Conservation (phyloP, 1,284 basidiomycete species). For the Puccinia horiana region DNA sequence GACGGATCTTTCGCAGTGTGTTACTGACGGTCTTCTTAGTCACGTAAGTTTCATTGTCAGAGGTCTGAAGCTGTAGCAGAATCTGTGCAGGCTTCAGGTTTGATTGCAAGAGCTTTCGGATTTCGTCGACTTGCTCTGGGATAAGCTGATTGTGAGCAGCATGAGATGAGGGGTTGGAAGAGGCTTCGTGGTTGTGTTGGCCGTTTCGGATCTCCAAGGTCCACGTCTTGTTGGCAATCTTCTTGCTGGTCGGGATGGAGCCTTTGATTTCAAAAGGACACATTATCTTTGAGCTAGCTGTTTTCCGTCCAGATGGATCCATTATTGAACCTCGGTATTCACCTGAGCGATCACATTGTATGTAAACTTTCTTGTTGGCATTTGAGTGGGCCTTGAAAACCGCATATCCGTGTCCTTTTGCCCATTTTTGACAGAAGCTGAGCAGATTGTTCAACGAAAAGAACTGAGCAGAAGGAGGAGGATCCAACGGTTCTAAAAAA, state of each 20-base stretch:
- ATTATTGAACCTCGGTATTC: background rate
- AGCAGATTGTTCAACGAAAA: background rate
- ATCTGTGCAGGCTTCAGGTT: too few relatives aligned
- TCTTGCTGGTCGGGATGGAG: background rate
- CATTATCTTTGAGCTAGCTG: background rate
- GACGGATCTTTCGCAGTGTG: background rate
- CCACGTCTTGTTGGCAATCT: background rate
- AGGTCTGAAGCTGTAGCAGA: background rate
- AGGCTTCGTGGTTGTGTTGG: background rate
- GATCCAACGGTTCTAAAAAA: too few relatives aligned
- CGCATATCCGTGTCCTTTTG: background rate
- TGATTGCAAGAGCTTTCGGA: too few relatives aligned
- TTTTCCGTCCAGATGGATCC: background rate
- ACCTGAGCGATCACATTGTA: background rate
- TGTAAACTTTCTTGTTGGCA: background rate
- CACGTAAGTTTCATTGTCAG: background rate
- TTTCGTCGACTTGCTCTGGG: too few relatives aligned
- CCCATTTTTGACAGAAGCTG: background rate
- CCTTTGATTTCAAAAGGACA: background rate
- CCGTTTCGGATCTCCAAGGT: background rate
- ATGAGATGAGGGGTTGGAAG: background rate
- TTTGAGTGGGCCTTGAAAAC: background rate
- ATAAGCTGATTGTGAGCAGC: background rate
- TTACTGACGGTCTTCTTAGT: background rate
- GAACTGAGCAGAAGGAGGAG: too few relatives aligned